Evolutionary conservation across 1,284 basidiomycete species (phyloP).

Genomic region (Ceratobasidium papillatum): DNA sequence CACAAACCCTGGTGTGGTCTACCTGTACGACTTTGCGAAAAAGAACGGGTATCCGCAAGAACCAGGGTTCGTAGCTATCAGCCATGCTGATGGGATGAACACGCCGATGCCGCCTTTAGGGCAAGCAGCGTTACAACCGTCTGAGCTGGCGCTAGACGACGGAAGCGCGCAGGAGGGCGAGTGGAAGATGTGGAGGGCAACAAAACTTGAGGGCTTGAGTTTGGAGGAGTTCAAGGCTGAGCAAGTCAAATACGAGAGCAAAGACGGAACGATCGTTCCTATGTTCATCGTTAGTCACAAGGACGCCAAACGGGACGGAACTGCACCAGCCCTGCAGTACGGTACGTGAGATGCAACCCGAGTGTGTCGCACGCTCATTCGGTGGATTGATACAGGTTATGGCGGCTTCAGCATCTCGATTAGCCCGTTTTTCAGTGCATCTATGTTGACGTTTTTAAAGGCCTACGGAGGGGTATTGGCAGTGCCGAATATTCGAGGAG

Average conservation of each 20-base stretch:
- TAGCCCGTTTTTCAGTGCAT: constrained; percentile 74
- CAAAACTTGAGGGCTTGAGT: constrained; percentile 70
- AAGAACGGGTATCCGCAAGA: constrained; percentile 48
- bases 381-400: constrained; percentile 60
- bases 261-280: constrained; percentile 83
- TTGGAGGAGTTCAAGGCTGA: constrained; percentile 75
- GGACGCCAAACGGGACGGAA: constrained; percentile 74
- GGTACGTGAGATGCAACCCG: constrained; percentile 56
- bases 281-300: constrained; percentile 89
- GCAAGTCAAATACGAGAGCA: constrained; percentile 76
- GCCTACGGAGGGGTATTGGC: constrained; percentile 79
- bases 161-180: constrained; percentile 54
- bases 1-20: constrained; percentile 75
- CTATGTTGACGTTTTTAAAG: constrained; percentile 79
- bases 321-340: constrained; percentile 81
- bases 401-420: constrained; percentile 82
- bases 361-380: not conserved
- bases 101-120: constrained; percentile 15
- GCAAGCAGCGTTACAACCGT: not conserved
- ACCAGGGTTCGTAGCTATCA: constrained; percentile 18
- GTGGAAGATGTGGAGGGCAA: constrained; percentile 69
- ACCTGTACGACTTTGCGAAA: constrained; percentile 66
- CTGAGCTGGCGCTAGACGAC: not conserved
- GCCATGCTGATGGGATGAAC: constrained; percentile 31
- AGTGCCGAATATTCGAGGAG: constrained; percentile 80